Base-by-base conservation (phyloP, 805 yeast species). In the Blastobotrys chiropterorum region DNA sequence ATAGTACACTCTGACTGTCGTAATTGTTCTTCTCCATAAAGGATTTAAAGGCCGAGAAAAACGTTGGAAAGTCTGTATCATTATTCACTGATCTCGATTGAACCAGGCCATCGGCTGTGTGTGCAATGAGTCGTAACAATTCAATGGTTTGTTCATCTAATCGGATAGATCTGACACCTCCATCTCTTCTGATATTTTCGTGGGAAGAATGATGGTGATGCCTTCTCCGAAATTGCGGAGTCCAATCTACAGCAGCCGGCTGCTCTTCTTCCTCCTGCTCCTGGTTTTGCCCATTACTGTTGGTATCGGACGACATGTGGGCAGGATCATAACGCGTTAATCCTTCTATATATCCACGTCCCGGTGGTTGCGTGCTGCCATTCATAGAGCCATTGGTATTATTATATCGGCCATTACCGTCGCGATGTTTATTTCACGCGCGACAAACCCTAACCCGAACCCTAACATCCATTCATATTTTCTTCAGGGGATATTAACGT, bases 91-190 rank as follows among this genome's bases (percentile, higher is more conserved):
- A 14, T 13, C 15, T n/a, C 14, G 21, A 7, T 38, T 26, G 16
- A 15, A 14, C 15, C 34, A 43, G 39, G 13, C 38, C 7, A 47
- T 59, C 62, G 1, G 61, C 60, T 3, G 58, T 51, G 6, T 43
- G 46, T 30, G 50, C 53, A 16, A 58, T 53, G 15, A 56, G 49
- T 40, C 26, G 44, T 13, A 59, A 48, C 30, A 59, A 51, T 39
- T 53, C 53, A 19, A 52, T 34, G 47, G 56, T 61, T 3, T 44
- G 19, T 19, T 50, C 46, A 7, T 41, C 43, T 16, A 58, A 46
- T 16, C n/a, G 19, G 39, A 30, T 16, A n/a, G 20, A 11, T 19
- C 31, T 16, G 39, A 7, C 31, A 2, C 3, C 15, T 31, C 17
- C 44, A 30, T 31, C 15, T 38, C 40, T 14, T 38, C 34, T 17